A percentile compares a stretch with the other conserved stretches of the same genome.
phyloP scores from a whole-genome alignment of 352 stramenopile species.

The Pythium aquatile region DNA sequence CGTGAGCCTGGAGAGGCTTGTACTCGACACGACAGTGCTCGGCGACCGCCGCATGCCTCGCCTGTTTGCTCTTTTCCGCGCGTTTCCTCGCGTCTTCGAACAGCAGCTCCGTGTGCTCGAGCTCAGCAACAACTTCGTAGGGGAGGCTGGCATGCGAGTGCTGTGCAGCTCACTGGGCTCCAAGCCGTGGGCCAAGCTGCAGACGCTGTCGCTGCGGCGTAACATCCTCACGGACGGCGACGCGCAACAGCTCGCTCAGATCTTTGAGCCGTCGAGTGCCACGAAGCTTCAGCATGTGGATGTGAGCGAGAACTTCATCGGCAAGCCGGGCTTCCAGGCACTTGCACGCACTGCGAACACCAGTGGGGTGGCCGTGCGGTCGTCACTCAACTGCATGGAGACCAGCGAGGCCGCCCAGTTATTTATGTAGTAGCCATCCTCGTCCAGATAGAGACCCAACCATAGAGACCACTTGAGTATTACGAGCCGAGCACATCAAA shows the following conservation, averaged over 20 bases:
- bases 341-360: slow-evolving; percentile 36
- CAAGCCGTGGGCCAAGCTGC: slow-evolving; percentile 24
- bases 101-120: slow-evolving; percentile 35
- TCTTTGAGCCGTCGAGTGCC: slow-evolving; percentile 26
- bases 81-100: slow-evolving; percentile 25
- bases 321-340: slow-evolving; percentile 54
- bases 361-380: slow-evolving; percentile 1
- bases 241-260: slow-evolving; percentile 38
- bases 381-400: slow-evolving; percentile 22
- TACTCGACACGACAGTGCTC: slow-evolving; percentile 61
- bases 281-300: slow-evolving; percentile 31
- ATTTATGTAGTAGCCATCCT: slow-evolving; percentile 18
- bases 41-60: slow-evolving; percentile 45
- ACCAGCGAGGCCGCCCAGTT: slow-evolving; percentile 19
- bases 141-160: slow-evolving; percentile 40
- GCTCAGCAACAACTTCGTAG: slow-evolving; percentile 68
- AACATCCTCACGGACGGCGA: slow-evolving; percentile 70
- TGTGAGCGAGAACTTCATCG: slow-evolving; percentile 71
- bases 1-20: slow-evolving; percentile 32
- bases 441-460: not conserved
- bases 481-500: not conserved
- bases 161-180: slow-evolving; percentile 33
- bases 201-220: slow-evolving; percentile 38
- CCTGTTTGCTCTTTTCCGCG: slow-evolving; percentile 36
- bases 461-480: not conserved